Evolutionary conservation across 192 early-diverging fungal species (phyloP).

Genomic region (Chytriomyces hyalinus): DNA sequence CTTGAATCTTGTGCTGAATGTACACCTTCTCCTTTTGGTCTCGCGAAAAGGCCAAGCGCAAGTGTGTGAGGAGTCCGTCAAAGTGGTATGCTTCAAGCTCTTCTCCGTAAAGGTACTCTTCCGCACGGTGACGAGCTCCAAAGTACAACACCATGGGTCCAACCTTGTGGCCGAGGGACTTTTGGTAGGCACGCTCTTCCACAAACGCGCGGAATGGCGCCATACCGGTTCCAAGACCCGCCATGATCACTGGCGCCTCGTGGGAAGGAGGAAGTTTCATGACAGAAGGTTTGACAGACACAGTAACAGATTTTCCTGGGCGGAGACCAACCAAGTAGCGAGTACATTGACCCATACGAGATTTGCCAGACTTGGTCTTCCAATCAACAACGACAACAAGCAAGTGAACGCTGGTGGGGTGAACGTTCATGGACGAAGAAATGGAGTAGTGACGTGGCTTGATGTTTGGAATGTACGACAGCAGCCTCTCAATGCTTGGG

Average conservation of each 20-base stretch:
- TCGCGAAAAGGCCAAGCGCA: constrained; percentile 91
- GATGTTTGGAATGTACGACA: constrained; percentile 79
- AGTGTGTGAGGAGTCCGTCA: constrained; percentile 86
- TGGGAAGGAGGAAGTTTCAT: constrained; percentile 91
- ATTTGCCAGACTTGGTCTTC: constrained; percentile 68
- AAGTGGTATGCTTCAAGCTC: constrained; percentile 93
- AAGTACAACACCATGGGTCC: constrained; percentile 96
- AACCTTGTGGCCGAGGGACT: constrained; percentile 77
- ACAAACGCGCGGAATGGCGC: constrained; percentile 98
- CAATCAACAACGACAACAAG: constrained; percentile 93
- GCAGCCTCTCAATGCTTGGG: constrained; percentile 73
- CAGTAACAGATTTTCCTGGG: constrained; percentile 75
- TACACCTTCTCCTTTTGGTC: constrained; percentile 95
- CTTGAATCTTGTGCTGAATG: constrained; percentile 94
- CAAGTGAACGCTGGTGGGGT: constrained; percentile 87
- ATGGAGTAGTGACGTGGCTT: constrained; percentile 99
- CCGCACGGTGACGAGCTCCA: constrained; percentile 90
- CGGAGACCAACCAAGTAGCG: constrained; percentile 77
- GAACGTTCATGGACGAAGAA: constrained; percentile 85
- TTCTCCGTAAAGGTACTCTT: constrained; percentile 96
- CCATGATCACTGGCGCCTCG: constrained; percentile 90
- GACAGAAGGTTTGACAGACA: constrained; percentile 93
- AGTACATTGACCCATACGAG: constrained; percentile 87
- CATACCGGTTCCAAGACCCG: constrained; percentile 97
- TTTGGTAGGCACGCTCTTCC: constrained; percentile 86